Conservation (phyloP, 2,329 filamentous ascomycete genomes). For the Kalaharituber pfeilii region DNA sequence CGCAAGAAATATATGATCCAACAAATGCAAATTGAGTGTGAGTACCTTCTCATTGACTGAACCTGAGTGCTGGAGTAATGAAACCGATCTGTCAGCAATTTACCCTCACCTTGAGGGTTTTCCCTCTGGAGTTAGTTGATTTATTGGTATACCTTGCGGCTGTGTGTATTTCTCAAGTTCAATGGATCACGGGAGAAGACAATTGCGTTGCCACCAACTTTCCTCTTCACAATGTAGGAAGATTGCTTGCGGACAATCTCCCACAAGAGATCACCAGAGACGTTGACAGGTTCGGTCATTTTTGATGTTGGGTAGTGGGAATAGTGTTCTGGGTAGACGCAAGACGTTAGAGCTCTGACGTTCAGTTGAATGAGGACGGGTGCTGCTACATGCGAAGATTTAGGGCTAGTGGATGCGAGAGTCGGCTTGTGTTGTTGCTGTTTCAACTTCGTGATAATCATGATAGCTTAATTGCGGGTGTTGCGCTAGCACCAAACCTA, state of each 20-base stretch:
- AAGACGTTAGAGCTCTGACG: too few relatives aligned
- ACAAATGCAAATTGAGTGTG: background rate
- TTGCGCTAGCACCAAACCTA: background rate
- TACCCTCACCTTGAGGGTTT: background rate
- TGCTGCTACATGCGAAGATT: background rate
- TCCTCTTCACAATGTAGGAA: constrained; percentile 83
- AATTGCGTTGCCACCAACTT: constrained; percentile 50
- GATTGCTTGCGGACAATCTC: constrained; percentile 47
- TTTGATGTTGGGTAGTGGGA: background rate
- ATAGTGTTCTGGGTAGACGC: background rate
- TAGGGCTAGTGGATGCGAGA: too few relatives aligned
- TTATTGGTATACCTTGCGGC: constrained; percentile 46
- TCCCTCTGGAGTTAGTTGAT: background rate
- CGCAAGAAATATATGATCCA: constrained; percentile 16
- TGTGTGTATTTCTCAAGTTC: constrained; percentile 83
- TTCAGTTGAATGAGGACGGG: too few relatives aligned
- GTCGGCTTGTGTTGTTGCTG: background rate
- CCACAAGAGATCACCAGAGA: constrained; percentile 17
- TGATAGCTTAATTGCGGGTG: background rate
- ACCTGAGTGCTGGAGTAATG: constrained; percentile 55
- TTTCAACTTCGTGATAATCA: background rate
- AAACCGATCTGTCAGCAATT: constrained; percentile 18
- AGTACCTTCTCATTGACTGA: constrained; percentile 84
- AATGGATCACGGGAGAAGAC: constrained; percentile 89
- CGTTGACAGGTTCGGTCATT: constrained; percentile 6